Base-by-base conservation (phyloP, 257 asterid genomes). In the Henckelia pumila region DNA sequence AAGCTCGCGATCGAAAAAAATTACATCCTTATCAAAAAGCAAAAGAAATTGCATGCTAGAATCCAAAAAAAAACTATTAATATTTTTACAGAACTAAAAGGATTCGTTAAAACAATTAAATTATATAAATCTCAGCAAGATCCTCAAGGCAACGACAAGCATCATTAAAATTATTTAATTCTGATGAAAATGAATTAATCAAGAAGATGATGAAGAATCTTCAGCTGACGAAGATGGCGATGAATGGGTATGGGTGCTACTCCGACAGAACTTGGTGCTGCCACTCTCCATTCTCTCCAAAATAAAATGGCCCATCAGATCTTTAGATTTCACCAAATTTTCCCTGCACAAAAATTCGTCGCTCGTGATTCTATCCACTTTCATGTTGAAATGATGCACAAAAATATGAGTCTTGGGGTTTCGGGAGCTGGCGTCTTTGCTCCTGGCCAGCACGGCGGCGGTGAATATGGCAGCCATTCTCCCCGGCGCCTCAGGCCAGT, bases 401-500 rank as follows among this genome's bases (percentile, higher is more conserved):
- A 83, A 76, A 14, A 85, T 72, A 63, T 85, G 87, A 0, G 92
- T 85, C 60, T 79, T 85, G 10, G 80, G 66, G 50, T 74, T 79
- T n/a, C 88, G 85, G 1, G 78, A 77, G 22, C 88, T 84, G 0
- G 78, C 76, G 17, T 72, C 81, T 37, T 85, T 85, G 74, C 92
- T 85, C 66, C 92, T 71, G 4, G 92, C 89, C n/a, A 85, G 76
- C 1, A 85, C 87, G 0, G 81, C 80, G 3, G 92, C 84, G 3
- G 87, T 85, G 61, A 83, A 85, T 28, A 85, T 85, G 2, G 92
- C 85, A 6, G 92, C 68, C 88, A 83, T 85, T 49, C 92, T 61
- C 1, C 92, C 88, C 0, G 92, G 92, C 8, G 88, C 83, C 33
- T 82, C 88, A 0, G 91, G 86, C 86, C 86, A 80, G 72, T 83